phyloP scores from a whole-genome alignment of 75 land plant species.

The Larix kaempferi region DNA sequence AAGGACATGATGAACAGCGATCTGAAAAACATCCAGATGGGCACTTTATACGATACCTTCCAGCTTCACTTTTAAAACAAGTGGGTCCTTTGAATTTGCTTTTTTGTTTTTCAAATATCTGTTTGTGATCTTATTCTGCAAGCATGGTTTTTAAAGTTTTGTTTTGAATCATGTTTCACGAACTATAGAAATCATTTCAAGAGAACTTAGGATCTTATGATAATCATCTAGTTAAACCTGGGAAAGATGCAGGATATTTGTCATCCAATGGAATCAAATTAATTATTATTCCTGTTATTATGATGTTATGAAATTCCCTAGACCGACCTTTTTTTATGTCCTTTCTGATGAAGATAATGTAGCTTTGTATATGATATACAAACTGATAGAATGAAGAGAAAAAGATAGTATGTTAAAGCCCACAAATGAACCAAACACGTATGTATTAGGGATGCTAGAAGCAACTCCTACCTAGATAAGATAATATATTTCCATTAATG shows the following conservation, averaged over 20 bases:
- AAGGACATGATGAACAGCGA: constrained; percentile 45
- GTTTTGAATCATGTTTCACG: neutral
- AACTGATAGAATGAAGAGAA: too few species aligned
- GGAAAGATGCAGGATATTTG: constrained; percentile 1
- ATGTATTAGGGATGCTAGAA: too few species aligned
- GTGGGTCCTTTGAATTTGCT: constrained; percentile 34
- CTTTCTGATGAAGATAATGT: too few species aligned
- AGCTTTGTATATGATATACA: too few species aligned
- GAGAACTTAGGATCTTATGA: neutral
- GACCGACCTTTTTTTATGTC: too few species aligned
- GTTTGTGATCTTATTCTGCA: neutral
- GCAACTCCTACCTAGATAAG: too few species aligned
- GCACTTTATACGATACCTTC: constrained; percentile 77
- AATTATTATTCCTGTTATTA: too few species aligned
- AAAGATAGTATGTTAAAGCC: too few species aligned
- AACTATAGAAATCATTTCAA: neutral
- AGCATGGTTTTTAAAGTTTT: neutral
- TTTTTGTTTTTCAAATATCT: neutral
- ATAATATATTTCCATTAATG: too few species aligned
- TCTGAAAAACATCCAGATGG: constrained; percentile 96
- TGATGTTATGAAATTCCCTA: too few species aligned
- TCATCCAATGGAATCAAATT: neutral
- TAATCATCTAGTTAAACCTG: neutral
- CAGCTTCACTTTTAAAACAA: constrained; percentile 83
- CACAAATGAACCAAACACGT: too few species aligned